phyloP scores from a whole-genome alignment of 768 basidiomycete species.

The Sporobolomyces phaffii region DNA sequence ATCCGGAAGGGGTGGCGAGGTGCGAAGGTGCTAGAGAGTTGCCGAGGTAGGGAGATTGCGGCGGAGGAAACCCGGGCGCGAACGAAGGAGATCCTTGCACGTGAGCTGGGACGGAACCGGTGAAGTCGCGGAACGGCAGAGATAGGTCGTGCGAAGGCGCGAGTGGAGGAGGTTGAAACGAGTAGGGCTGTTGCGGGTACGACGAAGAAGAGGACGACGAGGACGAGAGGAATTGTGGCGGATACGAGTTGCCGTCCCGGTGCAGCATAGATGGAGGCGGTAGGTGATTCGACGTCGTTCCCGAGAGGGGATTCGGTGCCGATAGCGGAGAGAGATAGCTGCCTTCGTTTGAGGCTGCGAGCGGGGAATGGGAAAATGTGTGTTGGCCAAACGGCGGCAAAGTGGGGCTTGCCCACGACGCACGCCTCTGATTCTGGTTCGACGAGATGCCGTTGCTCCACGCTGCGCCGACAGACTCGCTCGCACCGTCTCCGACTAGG shows the following conservation, averaged over 20 bases:
- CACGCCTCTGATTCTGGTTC: not conserved
- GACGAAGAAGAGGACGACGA: not conserved
- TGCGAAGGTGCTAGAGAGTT: not conserved
- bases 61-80: not conserved
- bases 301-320: not conserved
- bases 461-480: too few relatives aligned
- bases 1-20: not conserved
- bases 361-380: not conserved
- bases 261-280: not conserved
- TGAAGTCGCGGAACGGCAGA: conserved; percentile 7
- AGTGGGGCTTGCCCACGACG: conserved; percentile 4
- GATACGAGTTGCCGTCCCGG: not conserved
- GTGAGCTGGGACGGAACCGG: not conserved
- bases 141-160: not conserved
- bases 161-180: not conserved
- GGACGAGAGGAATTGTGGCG: not conserved
- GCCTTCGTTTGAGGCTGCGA: not conserved
- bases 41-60: not conserved
- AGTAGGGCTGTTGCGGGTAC: not conserved
- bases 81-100: too few relatives aligned
- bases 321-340: not conserved
- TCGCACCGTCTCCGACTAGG: not conserved
- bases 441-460: not conserved
- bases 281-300: not conserved
- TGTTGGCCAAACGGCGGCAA: not conserved